Base-by-base conservation (phyloP, 106 monocot genomes). In the Dendrobium huoshanense region DNA sequence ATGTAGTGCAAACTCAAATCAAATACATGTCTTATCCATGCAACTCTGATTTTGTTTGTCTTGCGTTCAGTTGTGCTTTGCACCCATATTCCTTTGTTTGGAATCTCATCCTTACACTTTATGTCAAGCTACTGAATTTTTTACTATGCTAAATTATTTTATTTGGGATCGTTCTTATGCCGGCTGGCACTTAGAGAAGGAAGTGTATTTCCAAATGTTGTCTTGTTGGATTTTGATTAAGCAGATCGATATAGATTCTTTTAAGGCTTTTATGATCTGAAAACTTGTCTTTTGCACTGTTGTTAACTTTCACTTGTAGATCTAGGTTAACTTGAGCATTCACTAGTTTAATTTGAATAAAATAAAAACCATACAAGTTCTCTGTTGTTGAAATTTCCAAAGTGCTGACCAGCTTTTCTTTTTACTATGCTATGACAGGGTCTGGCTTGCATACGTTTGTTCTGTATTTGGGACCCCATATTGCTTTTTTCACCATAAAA, bases 361-460 rank as follows among this genome's bases (percentile, higher is more conserved):
- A 27, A 67, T 67, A 70, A 70, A 37, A 65, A 70, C 17, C 37
- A 29, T 70, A 37, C 16, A 74, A 20, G 44, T 74, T 74, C 70
- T n/a, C 1, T 41, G 74, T 74, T 74, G 1, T 8, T 43, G 18
- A 74, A 44, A 42, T 74, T 61, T 70, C 70, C 33, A 70, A 37
- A 16, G 44, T 74, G 13, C 74, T 44, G 20, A 74, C 29, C 41
- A 29, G 2, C 5, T 41, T 41, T 44, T n/a, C 43, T 44, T 74
- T 74, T 5, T 74, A 6, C 43, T 44, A 43, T 43, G 41, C 72
- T 70, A 74, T 79, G 81, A 25, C 91, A 98, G 97, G 97, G 75
- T 98, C 94, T 82, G 97, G 97, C 72, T 88, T 98, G 88, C 97
- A 98, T 85, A 98, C 97, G 19, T 98, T 98, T 89, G 94, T 98